These are phyloP conservation scores for Myriosclerotinia duriaeana DNA, from an alignment of 2,329 filamentous ascomycete genomes.

Conservation along the genomic window DNA sequence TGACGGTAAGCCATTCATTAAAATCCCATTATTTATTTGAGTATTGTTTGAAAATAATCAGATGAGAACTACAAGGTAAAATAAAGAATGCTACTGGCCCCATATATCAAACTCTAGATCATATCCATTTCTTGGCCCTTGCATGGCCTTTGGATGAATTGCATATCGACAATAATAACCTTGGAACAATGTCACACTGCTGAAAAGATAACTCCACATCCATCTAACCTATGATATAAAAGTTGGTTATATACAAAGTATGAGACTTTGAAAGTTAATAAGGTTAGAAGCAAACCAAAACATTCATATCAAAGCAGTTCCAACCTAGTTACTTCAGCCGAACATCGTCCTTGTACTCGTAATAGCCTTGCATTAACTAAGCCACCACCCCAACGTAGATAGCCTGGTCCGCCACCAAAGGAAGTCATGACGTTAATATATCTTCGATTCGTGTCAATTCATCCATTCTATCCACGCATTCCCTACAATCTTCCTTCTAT, in stretches of 20 bases:
- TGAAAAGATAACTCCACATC: neutral
- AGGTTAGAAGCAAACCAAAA: too few species aligned
- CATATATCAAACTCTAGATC: neutral
- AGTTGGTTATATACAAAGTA: too few species aligned
- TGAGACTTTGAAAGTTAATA: too few species aligned
- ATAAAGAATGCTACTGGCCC: neutral
- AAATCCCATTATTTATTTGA: neutral
- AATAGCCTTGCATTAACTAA: slow-evolving; percentile 9
- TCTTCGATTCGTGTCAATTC: neutral
- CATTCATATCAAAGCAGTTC: neutral
- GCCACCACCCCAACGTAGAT: neutral
- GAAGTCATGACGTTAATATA: slow-evolving; percentile 10
- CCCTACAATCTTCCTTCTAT: neutral
- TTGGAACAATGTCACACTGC: too few species aligned
- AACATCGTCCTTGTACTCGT: neutral
- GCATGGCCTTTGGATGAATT: slow-evolving; percentile 16
- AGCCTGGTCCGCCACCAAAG: slow-evolving; percentile 6
- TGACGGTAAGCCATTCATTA: neutral
- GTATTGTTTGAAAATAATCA: neutral
- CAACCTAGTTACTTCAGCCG: neutral
- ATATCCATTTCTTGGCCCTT: neutral
- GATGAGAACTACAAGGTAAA: neutral
- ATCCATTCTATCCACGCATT: neutral
- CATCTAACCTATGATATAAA: neutral
- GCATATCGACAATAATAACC: neutral